Conservation (phyloP, 2,329 filamentous ascomycete species). For the Ceratocystis albifundus region DNA sequence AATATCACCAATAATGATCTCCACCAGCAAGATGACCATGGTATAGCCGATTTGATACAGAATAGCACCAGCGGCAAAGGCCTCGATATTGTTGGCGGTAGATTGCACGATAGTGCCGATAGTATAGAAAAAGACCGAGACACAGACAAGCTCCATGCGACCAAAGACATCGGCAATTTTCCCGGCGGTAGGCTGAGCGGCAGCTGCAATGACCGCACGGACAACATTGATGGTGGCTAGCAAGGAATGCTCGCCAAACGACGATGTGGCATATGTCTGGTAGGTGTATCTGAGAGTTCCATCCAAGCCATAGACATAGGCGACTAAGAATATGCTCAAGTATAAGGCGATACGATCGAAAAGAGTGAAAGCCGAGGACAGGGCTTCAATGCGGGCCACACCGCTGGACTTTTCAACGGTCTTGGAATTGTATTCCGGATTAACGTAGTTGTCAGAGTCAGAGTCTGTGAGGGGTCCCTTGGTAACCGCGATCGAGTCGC, state of each 20-base stretch:
- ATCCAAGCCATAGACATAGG: conserved; percentile 53
- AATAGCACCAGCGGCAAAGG: conserved; percentile 47
- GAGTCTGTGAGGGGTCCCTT: neutral
- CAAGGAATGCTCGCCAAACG: conserved; percentile 42
- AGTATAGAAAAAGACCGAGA: conserved; percentile 52
- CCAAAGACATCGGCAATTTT: conserved; percentile 55
- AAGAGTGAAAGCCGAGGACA: conserved; percentile 41
- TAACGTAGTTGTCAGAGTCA: conserved; percentile 5
- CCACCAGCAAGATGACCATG: conserved; percentile 47
- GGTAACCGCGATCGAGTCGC: no score
- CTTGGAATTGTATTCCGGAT: conserved; percentile 18
- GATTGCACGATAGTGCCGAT: conserved; percentile 47
- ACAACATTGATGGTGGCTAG: conserved; percentile 47
- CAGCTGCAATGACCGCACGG: conserved; percentile 47
- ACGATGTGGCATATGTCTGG: conserved; percentile 44
- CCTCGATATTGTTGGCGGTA: conserved; percentile 36
- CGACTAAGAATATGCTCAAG: conserved; percentile 48
- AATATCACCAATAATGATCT: conserved; percentile 53
- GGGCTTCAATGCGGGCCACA: conserved; percentile 48
- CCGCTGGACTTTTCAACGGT: conserved; percentile 36
- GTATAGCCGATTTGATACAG: conserved; percentile 56
- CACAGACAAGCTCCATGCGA: conserved; percentile 43
- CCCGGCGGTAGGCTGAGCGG: conserved; percentile 44
- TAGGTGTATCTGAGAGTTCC: conserved; percentile 45
- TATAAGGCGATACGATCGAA: conserved; percentile 47